A percentile compares a stretch with the other conserved stretches of the same genome.
These are phyloP conservation scores for Helotiales sp. DNA, from an alignment of 2,329 filamentous ascomycete genomes.

Conservation along the genomic window DNA sequence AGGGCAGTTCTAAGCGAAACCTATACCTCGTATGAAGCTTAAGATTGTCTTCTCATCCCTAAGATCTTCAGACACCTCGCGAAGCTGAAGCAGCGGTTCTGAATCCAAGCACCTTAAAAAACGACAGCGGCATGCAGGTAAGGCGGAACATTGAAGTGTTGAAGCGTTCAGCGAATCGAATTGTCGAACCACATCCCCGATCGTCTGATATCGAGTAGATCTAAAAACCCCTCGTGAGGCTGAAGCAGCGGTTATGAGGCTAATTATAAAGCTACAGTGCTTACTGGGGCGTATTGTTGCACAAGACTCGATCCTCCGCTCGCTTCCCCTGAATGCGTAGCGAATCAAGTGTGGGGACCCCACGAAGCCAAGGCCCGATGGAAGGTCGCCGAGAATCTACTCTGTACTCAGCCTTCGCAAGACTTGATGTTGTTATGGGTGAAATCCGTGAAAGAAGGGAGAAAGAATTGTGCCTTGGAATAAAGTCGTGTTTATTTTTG, in stretches of 20 bases:
- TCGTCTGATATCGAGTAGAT: background rate
- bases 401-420: background rate
- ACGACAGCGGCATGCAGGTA: background rate
- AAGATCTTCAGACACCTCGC: no score
- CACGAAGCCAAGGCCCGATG: background rate
- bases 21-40: no score
- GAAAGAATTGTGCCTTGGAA: no score
- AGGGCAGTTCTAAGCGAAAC: no score
- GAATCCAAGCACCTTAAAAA: background rate
- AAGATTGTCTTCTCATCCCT: no score
- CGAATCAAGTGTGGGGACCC: background rate
- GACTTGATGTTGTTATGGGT: no score
- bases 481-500: no score
- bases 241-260: background rate
- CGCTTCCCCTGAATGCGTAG: constrained; percentile 7
- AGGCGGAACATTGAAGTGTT: background rate
- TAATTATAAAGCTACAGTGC: background rate
- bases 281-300: background rate
- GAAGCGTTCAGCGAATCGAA: background rate
- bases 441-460: no score
- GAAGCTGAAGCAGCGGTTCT: no score
- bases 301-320: background rate
- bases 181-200: background rate
- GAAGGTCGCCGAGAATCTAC: background rate
- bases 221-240: background rate